Percentiles rank a stretch among this genome's conserved stretches.
Evolutionary conservation across 371 early-diverging fungal species (phyloP).

Genomic region (Umbelopsis sp.): DNA sequence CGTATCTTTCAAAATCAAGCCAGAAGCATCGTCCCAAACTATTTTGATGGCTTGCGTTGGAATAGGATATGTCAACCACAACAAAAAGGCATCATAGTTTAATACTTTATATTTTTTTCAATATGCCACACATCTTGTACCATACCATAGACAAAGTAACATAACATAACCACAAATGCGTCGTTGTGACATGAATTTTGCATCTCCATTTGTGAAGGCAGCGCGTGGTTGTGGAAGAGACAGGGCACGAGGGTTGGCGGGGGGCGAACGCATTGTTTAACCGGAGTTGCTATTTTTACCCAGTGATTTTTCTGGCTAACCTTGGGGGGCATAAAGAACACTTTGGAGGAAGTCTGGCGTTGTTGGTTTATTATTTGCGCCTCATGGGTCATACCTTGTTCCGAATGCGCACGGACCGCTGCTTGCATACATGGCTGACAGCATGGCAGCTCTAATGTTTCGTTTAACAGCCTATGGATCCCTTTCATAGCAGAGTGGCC

Average conservation of each 20-base stretch:
- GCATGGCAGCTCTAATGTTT: not conserved
- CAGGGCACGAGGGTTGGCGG: too few species aligned
- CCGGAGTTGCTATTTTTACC: not conserved
- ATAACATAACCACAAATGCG: not conserved
- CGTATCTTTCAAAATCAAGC: constrained; percentile 87
- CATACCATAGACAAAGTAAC: constrained; percentile 5
- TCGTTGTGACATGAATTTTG: too few species aligned
- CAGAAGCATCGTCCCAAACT: constrained; percentile 70
- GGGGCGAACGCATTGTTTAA: too few species aligned
- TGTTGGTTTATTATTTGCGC: not conserved
- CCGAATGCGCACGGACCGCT: not conserved
- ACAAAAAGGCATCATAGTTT: constrained; percentile 76
- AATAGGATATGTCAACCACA: constrained; percentile 86
- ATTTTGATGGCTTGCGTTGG: constrained; percentile 89
- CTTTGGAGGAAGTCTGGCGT: too few species aligned
- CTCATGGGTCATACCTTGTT: not conserved
- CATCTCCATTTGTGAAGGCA: too few species aligned
- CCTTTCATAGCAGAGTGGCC: not conserved
- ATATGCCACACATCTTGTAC: constrained; percentile 9
- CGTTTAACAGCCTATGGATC: too few species aligned
- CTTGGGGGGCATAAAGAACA: not conserved
- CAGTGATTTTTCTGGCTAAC: not conserved
- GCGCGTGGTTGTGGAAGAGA: too few species aligned
- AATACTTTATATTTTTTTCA: not conserved
- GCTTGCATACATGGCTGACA: not conserved